Evolutionary conservation across 1,284 basidiomycete species (phyloP).

Genomic region (Ganoderma lingzhi): DNA sequence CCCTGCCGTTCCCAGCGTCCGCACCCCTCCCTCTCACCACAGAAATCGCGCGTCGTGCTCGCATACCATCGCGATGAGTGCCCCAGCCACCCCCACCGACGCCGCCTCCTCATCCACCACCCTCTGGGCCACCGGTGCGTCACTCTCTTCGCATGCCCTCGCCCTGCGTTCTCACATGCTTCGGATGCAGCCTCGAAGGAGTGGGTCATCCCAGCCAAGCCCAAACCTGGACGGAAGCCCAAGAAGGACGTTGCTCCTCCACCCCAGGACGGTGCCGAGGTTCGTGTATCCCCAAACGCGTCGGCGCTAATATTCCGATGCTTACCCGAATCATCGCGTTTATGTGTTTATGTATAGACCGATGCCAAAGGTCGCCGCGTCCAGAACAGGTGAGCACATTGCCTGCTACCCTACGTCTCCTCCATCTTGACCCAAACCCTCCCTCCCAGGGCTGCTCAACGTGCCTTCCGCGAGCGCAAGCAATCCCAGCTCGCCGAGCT

Average conservation of each 20-base stretch:
- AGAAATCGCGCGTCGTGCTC: slow-evolving; percentile 19
- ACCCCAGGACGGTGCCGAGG: slow-evolving; percentile 55
- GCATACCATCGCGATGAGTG: slow-evolving; percentile 37
- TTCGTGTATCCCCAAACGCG: slow-evolving; percentile 37
- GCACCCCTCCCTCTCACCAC: slow-evolving; percentile 28
- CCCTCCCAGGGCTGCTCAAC: slow-evolving; percentile 79
- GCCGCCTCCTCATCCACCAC: slow-evolving; percentile 52
- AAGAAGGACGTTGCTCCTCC: slow-evolving; percentile 66
- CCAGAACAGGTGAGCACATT: slow-evolving; percentile 71
- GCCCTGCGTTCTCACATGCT: slow-evolving; percentile 44
- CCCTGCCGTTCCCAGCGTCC: slow-evolving; percentile 31
- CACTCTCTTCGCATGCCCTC: slow-evolving; percentile 19
- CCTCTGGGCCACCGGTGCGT: slow-evolving; percentile 59
- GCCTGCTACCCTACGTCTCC: slow-evolving; percentile 14
- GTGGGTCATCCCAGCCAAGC: slow-evolving; percentile 90
- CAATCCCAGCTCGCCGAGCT: slow-evolving; percentile 92
- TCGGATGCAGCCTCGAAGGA: slow-evolving; percentile 77
- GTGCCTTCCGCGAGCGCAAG: slow-evolving; percentile 91
- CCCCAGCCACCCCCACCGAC: slow-evolving; percentile 37
- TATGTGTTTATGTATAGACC: slow-evolving; percentile 36
- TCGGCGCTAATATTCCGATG: slow-evolving; percentile 29
- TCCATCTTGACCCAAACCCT: slow-evolving; percentile 9
- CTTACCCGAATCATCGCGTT: slow-evolving; percentile 28
- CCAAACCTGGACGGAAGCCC: slow-evolving; percentile 90
- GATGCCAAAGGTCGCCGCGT: slow-evolving; percentile 73